Evolutionary conservation across 805 yeast species (phyloP).

Genomic region (Metschnikowia gelsemii): DNA sequence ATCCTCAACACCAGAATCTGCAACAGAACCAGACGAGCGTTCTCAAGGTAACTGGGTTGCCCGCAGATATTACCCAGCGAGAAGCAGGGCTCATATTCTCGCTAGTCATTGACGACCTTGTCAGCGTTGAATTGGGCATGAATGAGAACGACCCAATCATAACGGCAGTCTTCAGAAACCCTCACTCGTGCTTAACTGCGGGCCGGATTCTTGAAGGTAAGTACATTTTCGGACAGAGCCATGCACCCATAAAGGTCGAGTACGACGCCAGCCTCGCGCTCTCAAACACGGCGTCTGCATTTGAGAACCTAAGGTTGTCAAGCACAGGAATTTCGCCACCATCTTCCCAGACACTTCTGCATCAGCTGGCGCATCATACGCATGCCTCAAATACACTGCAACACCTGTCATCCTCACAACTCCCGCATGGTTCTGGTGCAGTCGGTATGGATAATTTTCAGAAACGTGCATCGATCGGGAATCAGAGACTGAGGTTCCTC

Average conservation of each 20-base stretch:
- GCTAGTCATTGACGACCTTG: slow-evolving; percentile 59
- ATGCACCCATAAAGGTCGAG: slow-evolving; percentile 39
- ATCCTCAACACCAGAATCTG: too few species aligned
- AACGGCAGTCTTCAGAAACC: slow-evolving; percentile 37
- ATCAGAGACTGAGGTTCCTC: slow-evolving; percentile 65
- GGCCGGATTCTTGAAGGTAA: slow-evolving; percentile 42
- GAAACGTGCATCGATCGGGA: slow-evolving; percentile 55
- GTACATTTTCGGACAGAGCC: slow-evolving; percentile 37
- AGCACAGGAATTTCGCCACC: slow-evolving; percentile 37
- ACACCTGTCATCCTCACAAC: slow-evolving; percentile 5
- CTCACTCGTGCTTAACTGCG: slow-evolving; percentile 41
- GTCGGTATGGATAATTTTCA: slow-evolving; percentile 31
- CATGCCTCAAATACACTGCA: too few species aligned
- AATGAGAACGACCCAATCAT: slow-evolving; percentile 21
- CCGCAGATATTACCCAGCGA: slow-evolving; percentile 60
- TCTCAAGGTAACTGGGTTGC: slow-evolving; percentile 50
- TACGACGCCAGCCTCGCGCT: slow-evolving; percentile 24
- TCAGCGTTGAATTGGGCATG: slow-evolving; percentile 49
- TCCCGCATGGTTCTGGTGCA: slow-evolving; percentile 15
- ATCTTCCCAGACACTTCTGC: slow-evolving; percentile 14
- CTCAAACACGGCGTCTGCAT: slow-evolving; percentile 23
- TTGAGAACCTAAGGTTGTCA: slow-evolving; percentile 30
- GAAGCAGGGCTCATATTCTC: slow-evolving; percentile 70
- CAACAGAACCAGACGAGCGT: too few species aligned
- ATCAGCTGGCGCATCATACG: slow-evolving; percentile 4